Evolutionary conservation across 2,329 filamentous ascomycete genomes (phyloP).

Genomic region (Monosporascus sp.): DNA sequence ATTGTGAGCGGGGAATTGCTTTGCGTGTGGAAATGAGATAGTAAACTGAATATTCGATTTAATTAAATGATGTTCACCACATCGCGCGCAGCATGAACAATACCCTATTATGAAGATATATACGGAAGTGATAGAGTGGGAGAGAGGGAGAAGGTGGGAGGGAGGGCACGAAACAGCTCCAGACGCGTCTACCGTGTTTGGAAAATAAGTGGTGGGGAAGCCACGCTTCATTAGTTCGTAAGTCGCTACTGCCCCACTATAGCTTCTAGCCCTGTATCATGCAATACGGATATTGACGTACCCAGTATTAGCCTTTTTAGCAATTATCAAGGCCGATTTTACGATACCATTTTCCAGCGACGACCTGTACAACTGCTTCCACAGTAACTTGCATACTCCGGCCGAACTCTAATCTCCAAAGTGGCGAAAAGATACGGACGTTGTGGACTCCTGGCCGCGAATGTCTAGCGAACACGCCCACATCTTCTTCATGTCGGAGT

Average conservation of each 20-base stretch:
- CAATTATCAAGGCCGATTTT: too few species aligned
- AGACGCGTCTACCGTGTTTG: not conserved
- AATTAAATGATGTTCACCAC: not conserved
- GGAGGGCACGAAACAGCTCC: not conserved
- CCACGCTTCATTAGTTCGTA: not conserved
- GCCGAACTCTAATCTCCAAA: too few species aligned
- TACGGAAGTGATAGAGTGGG: not conserved
- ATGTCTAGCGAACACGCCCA: too few species aligned
- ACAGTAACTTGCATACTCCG: not conserved
- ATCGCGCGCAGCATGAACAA: not conserved
- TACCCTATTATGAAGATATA: not conserved
- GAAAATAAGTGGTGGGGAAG: not conserved
- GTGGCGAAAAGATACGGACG: too few species aligned
- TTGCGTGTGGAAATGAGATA: too few species aligned
- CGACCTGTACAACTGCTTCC: not conserved
- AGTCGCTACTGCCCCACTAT: not conserved
- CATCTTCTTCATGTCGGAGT: too few species aligned
- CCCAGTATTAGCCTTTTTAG: too few species aligned
- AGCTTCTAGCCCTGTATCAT: not conserved
- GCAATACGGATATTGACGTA: too few species aligned
- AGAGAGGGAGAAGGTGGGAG: not conserved
- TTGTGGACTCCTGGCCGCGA: too few species aligned
- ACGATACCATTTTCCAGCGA: not conserved
- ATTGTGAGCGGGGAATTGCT: constrained; percentile 9
- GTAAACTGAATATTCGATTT: not conserved